phyloP scores from a whole-genome alignment of 2,329 filamentous ascomycete species.

The Arthrobotrys sinensis region DNA sequence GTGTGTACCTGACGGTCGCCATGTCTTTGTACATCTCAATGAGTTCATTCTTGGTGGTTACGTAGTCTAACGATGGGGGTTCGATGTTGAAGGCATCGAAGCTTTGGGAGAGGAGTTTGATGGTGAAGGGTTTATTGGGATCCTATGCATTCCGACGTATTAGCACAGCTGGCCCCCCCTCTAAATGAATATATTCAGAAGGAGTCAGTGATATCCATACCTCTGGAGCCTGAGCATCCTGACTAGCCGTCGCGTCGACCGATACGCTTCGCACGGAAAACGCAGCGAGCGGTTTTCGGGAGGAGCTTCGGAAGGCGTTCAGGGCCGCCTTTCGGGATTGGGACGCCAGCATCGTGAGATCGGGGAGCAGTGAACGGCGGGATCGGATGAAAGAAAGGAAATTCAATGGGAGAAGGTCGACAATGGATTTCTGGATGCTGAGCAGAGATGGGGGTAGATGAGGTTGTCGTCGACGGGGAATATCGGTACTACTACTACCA shows the following conservation, averaged over 20 bases:
- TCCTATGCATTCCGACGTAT: constrained; percentile 73
- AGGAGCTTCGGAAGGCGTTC: constrained; percentile 53
- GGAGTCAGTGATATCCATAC: background rate
- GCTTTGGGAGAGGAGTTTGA: constrained; percentile 96
- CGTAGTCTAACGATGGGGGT: constrained; percentile 90
- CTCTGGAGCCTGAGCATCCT: constrained; percentile 36
- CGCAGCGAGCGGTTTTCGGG: constrained; percentile 52
- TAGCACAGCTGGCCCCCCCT: background rate
- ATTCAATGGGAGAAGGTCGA: constrained; percentile 17
- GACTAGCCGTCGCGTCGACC: constrained; percentile 37
- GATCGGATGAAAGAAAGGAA: constrained; percentile 10
- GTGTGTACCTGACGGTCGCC: constrained; percentile 87
- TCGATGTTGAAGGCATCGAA: constrained; percentile 99
- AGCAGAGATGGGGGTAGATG: constrained; percentile 20
- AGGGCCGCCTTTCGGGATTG: constrained; percentile 56
- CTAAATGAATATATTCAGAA: background rate
- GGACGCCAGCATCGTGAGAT: constrained; percentile 57
- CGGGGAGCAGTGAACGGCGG: background rate
- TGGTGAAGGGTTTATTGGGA: constrained; percentile 92
- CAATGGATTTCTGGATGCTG: background rate
- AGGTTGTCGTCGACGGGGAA: constrained; percentile 10
- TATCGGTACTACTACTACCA: background rate
- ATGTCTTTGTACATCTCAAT: constrained; percentile 99
- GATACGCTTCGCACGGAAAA: constrained; percentile 38
- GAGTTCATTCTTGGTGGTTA: constrained; percentile 96